These are phyloP conservation scores for Ceratobasidium sp. DNA, from an alignment of 1,284 basidiomycete species.

Conservation along the genomic window DNA sequence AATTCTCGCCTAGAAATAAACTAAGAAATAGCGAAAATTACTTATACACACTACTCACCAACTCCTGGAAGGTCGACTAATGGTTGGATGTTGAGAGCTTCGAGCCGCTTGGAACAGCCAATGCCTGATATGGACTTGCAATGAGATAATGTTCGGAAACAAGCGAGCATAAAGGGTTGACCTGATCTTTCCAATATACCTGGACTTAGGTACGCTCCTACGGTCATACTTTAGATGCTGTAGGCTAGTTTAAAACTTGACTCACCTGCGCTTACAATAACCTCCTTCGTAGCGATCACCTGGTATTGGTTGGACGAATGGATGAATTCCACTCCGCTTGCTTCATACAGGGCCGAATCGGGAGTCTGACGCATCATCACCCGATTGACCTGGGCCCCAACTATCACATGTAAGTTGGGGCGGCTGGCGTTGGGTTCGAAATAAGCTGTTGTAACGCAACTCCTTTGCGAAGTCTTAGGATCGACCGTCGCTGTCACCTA, in stretches of 20 bases:
- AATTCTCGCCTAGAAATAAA: conserved; percentile 38
- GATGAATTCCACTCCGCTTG: conserved; percentile 40
- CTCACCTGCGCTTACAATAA: conserved; percentile 40
- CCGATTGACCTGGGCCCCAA: conserved; percentile 26
- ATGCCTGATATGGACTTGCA: conserved; percentile 27
- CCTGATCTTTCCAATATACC: conserved; percentile 41
- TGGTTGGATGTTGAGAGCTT: conserved; percentile 24
- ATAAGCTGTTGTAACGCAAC: conserved; percentile 38
- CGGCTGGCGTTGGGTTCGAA: conserved; percentile 37
- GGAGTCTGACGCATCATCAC: conserved; percentile 5
- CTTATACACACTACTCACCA: neutral
- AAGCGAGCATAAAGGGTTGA: neutral
- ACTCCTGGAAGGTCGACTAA: conserved; percentile 42
- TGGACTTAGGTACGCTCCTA: conserved; percentile 40
- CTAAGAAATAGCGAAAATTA: neutral
- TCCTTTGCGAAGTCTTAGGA: conserved; percentile 20
- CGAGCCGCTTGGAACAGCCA: conserved; percentile 33
- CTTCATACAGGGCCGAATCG: neutral
- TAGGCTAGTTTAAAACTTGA: neutral
- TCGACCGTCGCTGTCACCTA: conserved; percentile 25
- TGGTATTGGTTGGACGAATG: neutral
- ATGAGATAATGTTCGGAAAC: neutral
- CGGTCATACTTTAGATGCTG: neutral
- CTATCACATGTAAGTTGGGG: conserved; percentile 29
- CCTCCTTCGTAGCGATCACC: conserved; percentile 32